phyloP scores from a whole-genome alignment of 2,329 filamentous ascomycete species.

The Monilinia fructigena region DNA sequence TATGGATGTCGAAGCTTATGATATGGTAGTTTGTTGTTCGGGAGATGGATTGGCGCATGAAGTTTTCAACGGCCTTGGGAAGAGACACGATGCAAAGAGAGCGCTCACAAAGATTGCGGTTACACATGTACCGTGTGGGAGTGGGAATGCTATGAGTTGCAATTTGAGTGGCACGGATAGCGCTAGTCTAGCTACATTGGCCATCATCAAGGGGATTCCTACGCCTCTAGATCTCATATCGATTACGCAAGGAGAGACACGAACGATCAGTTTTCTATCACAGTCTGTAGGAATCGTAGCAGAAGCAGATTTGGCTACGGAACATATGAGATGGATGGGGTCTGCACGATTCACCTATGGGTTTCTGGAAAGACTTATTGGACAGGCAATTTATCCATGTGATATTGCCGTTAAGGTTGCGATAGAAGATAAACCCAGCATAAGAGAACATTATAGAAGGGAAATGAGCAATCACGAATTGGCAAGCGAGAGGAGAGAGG shows the following conservation, averaged over 20 bases:
- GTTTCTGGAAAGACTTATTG: conserved; percentile 72
- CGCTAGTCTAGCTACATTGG: conserved; percentile 73
- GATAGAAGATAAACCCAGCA: conserved; percentile 69
- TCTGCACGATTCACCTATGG: conserved; percentile 80
- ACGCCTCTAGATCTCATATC: conserved; percentile 84
- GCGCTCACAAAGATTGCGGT: conserved; percentile 79
- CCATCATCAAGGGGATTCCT: conserved; percentile 82
- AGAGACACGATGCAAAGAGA: conserved; percentile 68
- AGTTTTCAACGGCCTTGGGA: conserved; percentile 88
- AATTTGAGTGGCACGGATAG: conserved; percentile 82
- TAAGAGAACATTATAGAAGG: conserved; percentile 70
- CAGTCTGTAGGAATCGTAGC: conserved; percentile 88
- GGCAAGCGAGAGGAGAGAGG: conserved; percentile 35
- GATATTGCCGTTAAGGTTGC: conserved; percentile 85
- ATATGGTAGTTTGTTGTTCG: conserved; percentile 84
- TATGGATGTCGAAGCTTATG: conserved; percentile 75
- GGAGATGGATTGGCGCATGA: conserved; percentile 91
- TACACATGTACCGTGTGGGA: conserved; percentile 85
- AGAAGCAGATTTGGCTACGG: conserved; percentile 85
- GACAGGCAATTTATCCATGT: conserved; percentile 79
- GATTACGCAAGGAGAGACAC: conserved; percentile 74
- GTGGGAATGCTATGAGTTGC: conserved; percentile 89
- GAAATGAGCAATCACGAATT: conserved; percentile 40
- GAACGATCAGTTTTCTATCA: conserved; percentile 83
- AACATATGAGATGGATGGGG: conserved; percentile 92